Base-by-base conservation (phyloP, 352 stramenopile species). In the Globisporangium sylvaticum region DNA sequence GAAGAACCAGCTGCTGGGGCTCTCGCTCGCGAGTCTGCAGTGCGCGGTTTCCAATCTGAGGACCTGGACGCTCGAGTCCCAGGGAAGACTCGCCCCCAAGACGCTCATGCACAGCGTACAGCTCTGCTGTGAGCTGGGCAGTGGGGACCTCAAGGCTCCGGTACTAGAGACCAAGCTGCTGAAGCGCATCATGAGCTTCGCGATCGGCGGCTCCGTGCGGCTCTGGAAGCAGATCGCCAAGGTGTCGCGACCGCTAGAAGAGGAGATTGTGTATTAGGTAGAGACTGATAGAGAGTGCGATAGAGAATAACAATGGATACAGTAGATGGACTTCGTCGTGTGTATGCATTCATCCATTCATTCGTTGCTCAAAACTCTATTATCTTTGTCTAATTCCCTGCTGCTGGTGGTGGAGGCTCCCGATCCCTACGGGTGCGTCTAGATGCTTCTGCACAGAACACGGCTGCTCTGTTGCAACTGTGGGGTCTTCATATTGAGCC, bases 161-260 rank as follows among this genome's bases (percentile, higher is more conserved):
- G 0, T 20, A 4, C 22, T 59, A 4, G 73, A 80, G 20, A 25
- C 37, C n/a, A 87, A 82, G 64, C 57, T 80, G 4, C 34, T 84
- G 18, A 89, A 89, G 54, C 77, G 78, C 24, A 77, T 92, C 65
- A 71, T 89, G 70, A 72, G 62, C 24, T 92, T 89, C 57, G 73
- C 75, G 1, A 60, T 92, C 48, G 84, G 82, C 32, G 84, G 84
- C 32, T 92, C 82, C 20, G 72, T 60, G 71, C 77, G 82, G 9
- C 68, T 91, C 48, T 92, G 84, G 84, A 83, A 84, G 65, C 84
- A 92, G 68, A 86, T 90, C 46, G 71, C 66, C 22, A 78, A 77
- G 31, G 58, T 87, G 31, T 32, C 67, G 52, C 67, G 55, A 31
- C 79, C 77, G 48, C 66, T 92, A 29, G 74, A 86, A 53, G 57